Evolutionary conservation across 768 basidiomycete genomes (phyloP), one percentile per base, ranked within the genome.

Genomic region (Boletus rufocinnamomeus): DNA sequence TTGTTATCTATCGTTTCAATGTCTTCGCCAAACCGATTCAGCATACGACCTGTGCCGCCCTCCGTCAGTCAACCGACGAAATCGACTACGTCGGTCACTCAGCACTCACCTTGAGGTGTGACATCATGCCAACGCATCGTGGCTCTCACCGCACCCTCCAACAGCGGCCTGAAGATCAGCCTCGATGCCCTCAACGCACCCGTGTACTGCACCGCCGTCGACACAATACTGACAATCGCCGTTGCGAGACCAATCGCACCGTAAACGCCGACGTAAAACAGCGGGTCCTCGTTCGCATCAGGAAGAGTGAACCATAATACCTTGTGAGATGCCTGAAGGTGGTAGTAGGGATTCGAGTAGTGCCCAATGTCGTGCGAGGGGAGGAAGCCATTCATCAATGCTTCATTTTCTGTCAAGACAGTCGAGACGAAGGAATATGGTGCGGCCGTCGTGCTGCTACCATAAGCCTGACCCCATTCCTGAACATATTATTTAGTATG

Each of bases 11-110:
- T 89, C 0, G 90, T 93, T 71, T 94, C 93, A 37, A 95, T 81
- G 66, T 96, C 93, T 77, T 87, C 88, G 66, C 85, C 88, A 67
- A 95, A 94, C 6, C 93, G 83, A 72, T 94, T 95, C 63, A 95
- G 79, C 81, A 95, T 87, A 3, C 91, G 87, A 40, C 91, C 90
- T 84, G 54, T 28, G 27, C 23, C 50, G 7, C 56, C 35, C 53
- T 11, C 35, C 38, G 19, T 48, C 35, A 62, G 38, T 57, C 34
- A 35, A n/a, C 37, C 16, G 11, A 53, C 19, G 30, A 54, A 19
- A 21, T 23, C 38, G 48, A 48, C n/a, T 6, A 34, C 8, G 30
- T 17, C 16, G 6, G 27, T 8, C 17, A 8, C 30, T 8, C 4
- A 23, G 27, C 13, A 2, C 59, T 35, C 65, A 79, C 90, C 91